Evolutionary conservation across 2,329 filamentous ascomycete genomes (phyloP), one percentile per base, ranked within the genome.

Genomic region (Fusarium sp.): DNA sequence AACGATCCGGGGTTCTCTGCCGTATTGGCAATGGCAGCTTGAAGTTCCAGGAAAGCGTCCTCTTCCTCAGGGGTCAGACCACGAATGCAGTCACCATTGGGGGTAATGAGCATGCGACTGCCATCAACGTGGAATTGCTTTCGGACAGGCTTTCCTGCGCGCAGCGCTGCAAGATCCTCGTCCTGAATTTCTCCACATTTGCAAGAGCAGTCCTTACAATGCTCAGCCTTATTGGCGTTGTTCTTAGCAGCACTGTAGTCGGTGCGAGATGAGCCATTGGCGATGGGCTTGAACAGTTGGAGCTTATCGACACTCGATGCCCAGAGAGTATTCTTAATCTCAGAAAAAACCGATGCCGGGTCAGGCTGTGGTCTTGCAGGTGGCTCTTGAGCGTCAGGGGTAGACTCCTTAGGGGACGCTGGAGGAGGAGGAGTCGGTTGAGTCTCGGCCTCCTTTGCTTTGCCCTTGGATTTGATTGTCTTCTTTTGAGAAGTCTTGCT

Each of bases 11-110:
- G 88, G 56, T 84, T 85, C 50, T 84, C 82, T 18, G 86, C 84
- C 41, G 83, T 82, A 13, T 80, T 78, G 5, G 87, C 86, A 47
- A 93, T 82, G 11, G 83, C 82, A 52, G 86, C 83, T 79, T 95
- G 93, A 9, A 95, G 86, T 55, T 89, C 85, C 15, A 95, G 83
- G 72, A 92, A 95, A 8, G 87, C 87, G 38, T 91, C 85, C 77
- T 95, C 93, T 70, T 95, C 90, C 45, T 91, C 89, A 7, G 86
- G 82, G 3, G 86, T 90, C 59, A 96, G 82, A 64, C 92, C 91
- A 71, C 91, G 90, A n/a, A 95, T 85, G 78, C 92, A 93, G 70
- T 93, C 91, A 15, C 93, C 93, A 68, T 92, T 90, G 1, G 93
- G 92, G 0, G 93, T 94, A 57, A 95, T 89, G 73, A 95, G 86